Percentiles rank a stretch among this genome's conserved stretches.
Conservation (phyloP, 495 filamentous ascomycete species). For the Terfezia claveryi region DNA sequence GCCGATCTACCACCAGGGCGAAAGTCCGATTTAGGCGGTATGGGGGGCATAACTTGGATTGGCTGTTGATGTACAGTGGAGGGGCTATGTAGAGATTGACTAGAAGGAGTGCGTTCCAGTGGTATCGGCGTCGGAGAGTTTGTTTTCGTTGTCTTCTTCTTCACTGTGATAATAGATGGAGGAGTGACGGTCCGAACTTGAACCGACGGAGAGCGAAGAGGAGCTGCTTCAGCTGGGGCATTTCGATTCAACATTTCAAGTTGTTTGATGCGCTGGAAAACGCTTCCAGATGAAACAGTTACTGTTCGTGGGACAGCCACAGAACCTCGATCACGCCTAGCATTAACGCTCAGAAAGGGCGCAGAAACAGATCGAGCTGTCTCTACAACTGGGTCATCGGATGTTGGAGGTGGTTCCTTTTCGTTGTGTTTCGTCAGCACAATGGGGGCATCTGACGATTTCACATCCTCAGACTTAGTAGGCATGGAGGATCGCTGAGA, state of each 20-base stretch:
- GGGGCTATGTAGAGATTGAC: too few species aligned
- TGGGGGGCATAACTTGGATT: not conserved
- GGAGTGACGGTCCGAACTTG: too few species aligned
- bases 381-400: conserved; percentile 5
- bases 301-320: not conserved
- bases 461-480: not conserved
- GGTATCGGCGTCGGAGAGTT: not conserved
- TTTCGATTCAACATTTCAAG: conserved; percentile 13
- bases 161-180: too few species aligned
- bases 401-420: not conserved
- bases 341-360: conserved; percentile 14
- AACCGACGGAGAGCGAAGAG: not conserved
- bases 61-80: not conserved
- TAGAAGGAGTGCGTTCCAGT: not conserved
- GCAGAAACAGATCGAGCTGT: conserved; percentile 17
- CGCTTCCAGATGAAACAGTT: not conserved
- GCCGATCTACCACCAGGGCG: not conserved
- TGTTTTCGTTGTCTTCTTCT: too few species aligned
- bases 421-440: not conserved
- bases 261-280: conserved; percentile 18
- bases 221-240: not conserved
- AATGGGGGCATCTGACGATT: not conserved
- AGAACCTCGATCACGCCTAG: conserved; percentile 2
- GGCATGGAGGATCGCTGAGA: too few species aligned
- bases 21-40: not conserved